Percentiles rank a stretch among this genome's conserved stretches.
Evolutionary conservation across 2,329 filamentous ascomycete genomes (phyloP).

Genomic region (Phoma sp.): DNA sequence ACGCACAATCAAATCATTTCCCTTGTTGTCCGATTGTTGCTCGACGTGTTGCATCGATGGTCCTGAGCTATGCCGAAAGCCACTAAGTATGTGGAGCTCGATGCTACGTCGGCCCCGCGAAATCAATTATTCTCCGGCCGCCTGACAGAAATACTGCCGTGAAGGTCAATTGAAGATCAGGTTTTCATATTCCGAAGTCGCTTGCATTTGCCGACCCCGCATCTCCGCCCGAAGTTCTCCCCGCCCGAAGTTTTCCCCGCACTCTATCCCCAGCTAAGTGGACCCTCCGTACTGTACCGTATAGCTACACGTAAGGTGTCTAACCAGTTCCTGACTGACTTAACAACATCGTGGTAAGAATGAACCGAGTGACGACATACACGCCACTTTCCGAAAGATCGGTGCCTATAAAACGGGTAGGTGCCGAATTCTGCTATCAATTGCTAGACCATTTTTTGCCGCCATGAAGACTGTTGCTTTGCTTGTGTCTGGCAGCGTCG

Average conservation of each 20-base stretch:
- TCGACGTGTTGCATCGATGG: background rate
- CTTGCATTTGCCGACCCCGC: constrained; percentile 5
- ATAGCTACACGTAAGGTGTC: no score
- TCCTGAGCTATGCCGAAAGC: background rate
- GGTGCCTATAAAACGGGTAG: background rate
- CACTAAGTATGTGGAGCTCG: background rate
- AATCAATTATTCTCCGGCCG: background rate
- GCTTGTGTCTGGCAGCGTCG: constrained; percentile 16
- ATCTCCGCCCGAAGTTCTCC: background rate
- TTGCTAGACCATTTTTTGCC: background rate
- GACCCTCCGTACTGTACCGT: no score
- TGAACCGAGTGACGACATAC: constrained; percentile 8
- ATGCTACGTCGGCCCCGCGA: background rate
- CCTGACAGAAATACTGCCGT: background rate
- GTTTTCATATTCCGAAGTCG: background rate
- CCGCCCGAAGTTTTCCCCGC: constrained; percentile 2
- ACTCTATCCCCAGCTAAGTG: constrained; percentile 5
- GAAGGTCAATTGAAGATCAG: background rate
- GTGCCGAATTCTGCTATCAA: background rate
- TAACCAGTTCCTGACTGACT: background rate
- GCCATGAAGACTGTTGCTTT: constrained; percentile 25
- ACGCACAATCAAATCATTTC: no score
- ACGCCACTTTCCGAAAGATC: background rate
- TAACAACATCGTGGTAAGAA: background rate
- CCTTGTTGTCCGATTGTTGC: background rate